Conservation (phyloP, 2,329 filamentous ascomycete species). For the Colletotrichum chlorophyti region DNA sequence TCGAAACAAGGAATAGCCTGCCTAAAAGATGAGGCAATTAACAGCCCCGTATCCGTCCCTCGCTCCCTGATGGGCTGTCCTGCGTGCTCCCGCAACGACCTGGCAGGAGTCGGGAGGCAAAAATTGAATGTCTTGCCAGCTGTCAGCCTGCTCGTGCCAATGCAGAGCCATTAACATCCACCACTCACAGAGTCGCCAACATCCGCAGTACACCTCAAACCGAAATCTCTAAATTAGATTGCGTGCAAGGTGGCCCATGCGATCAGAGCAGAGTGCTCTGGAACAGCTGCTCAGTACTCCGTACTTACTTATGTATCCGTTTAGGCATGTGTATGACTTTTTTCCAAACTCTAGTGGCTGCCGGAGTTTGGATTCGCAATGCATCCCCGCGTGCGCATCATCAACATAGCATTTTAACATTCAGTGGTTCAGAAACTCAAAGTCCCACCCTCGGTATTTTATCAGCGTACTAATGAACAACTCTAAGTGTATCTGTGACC, state of each 20-base stretch:
- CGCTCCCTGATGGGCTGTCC: too few relatives aligned
- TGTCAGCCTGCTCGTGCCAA: background rate
- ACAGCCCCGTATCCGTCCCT: too few relatives aligned
- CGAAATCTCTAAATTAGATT: too few relatives aligned
- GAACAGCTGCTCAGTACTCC: too few relatives aligned
- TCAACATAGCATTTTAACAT: background rate
- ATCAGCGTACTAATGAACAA: too few relatives aligned
- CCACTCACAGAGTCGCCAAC: slow-evolving; percentile 8
- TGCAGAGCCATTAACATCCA: background rate
- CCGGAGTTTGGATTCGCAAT: background rate
- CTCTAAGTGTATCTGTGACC: too few relatives aligned
- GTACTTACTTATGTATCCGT: too few relatives aligned
- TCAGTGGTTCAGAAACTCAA: background rate
- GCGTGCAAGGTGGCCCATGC: too few relatives aligned
- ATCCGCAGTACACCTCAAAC: too few relatives aligned
- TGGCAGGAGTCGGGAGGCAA: background rate
- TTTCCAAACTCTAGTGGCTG: background rate
- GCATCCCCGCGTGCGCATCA: slow-evolving; percentile 1
- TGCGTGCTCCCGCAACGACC: too few relatives aligned
- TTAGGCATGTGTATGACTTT: too few relatives aligned
- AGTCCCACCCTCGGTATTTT: background rate
- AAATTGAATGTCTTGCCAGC: slow-evolving; percentile 3
- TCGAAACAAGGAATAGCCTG: slow-evolving; percentile 18
- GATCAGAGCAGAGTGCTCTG: too few relatives aligned
- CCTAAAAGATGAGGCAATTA: slow-evolving; percentile 20